A percentile compares a stretch with the other conserved stretches of the same genome.
Evolutionary conservation across 306 rosid genomes (phyloP).

Genomic region (Cucumis melo): DNA sequence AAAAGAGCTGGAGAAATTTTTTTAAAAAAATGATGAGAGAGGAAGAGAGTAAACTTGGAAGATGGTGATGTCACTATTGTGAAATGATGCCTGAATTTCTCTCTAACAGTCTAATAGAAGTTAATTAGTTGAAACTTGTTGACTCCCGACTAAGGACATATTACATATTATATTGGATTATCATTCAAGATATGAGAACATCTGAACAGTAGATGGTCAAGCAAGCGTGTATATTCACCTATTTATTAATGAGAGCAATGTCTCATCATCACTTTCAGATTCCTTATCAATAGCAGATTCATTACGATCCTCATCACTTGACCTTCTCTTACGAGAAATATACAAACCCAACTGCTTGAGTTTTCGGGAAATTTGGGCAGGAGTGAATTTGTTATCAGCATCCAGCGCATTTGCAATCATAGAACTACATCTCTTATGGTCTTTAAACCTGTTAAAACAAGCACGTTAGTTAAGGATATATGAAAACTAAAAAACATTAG

Average conservation of each 20-base stretch:
- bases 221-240: constrained; percentile 26
- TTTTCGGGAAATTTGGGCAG: constrained; percentile 66
- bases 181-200: background rate
- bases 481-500: background rate
- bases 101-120: background rate
- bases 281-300: constrained; percentile 17
- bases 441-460: constrained; percentile 47
- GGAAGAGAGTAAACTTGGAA: background rate
- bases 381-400: constrained; percentile 40
- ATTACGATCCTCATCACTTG: constrained; percentile 25
- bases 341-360: constrained; percentile 79
- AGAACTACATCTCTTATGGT: constrained; percentile 59
- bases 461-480: background rate
- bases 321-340: constrained; percentile 37
- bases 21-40: background rate
- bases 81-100: background rate
- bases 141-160: background rate
- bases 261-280: constrained; percentile 56
- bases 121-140: background rate
- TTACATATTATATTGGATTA: background rate
- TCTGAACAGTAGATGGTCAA: background rate
- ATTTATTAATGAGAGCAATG: constrained; percentile 40
- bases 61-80: background rate
- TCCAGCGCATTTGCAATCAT: constrained; percentile 84
- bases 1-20: background rate